Evolutionary conservation across 148 eudicot species (phyloP), one percentile per base, ranked within the genome.

Genomic region (Tetragonia tetragonoides): DNA sequence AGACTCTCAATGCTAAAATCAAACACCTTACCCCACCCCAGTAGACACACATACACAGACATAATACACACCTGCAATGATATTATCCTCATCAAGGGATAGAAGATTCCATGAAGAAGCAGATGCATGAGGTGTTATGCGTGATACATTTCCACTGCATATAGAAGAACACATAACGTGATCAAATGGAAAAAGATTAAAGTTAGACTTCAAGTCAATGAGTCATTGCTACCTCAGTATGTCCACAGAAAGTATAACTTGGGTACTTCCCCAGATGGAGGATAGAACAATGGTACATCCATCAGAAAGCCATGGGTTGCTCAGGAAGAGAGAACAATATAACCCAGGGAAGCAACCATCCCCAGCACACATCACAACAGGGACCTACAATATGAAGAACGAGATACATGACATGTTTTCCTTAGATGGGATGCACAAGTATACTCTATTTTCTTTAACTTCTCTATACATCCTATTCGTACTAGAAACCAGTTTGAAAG

Each of bases 261-360:
- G 86, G 72, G 87, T 77, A 81, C 99, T 95, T 80, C 88, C 86
- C 97, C 99, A 95, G 60, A 78, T 70, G 75, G 99, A 91, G 66
- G 99, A 86, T 64, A 93, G 77, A 75, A 95, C 80, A 86, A 93
- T 85, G 1, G 97, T 90, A 78, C 66, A 82, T 73, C 97, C 99
- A 90, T 95, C 99, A 73, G 93, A 87, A 81, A 95, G 97, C 97
- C 96, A 95, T 47, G 97, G 97, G 23, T 86, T 85, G 57, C 71
- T 15, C 68, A 86, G 89, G 73, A 91, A 81, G 73, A 46, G 76
- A 23, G 88, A 79, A 70, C 88, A 86, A 79, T 95, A 95, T 34
- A 95, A 77, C 76, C 99, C 97, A 53, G 99, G 99, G 75, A 95
- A 93, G 84, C 89, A 77, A 71, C 85, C 91, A 82, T 93, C 88